phyloP scores from a whole-genome alignment of 2,329 filamentous ascomycete species.

The Aureobasidium sp. region DNA sequence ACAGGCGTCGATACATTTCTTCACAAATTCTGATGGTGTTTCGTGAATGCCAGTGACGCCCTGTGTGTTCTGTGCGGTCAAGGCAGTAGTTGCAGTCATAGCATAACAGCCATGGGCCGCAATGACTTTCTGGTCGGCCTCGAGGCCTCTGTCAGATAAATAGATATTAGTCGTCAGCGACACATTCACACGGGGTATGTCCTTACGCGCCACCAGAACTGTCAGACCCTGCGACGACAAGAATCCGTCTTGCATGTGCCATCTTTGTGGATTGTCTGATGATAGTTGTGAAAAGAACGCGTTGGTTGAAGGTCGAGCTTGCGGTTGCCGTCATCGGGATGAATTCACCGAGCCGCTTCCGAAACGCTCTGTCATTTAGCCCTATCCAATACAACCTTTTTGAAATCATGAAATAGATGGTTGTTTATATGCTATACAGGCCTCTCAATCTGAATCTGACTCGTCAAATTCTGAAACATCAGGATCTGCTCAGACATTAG shows the following conservation, averaged over 20 bases:
- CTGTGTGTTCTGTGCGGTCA: slow-evolving; percentile 92
- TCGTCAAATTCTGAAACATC: slow-evolving; percentile 39
- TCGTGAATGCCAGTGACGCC: slow-evolving; percentile 77
- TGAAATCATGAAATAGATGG: neutral
- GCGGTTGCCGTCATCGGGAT: neutral
- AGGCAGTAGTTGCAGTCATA: slow-evolving; percentile 88
- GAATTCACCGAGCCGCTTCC: slow-evolving; percentile 1
- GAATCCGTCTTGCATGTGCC: slow-evolving; percentile 46
- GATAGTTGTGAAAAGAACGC: slow-evolving; percentile 8
- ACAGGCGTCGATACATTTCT: slow-evolving; percentile 77
- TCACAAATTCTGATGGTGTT: slow-evolving; percentile 70
- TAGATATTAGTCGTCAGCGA: slow-evolving; percentile 18
- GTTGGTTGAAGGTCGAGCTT: slow-evolving; percentile 8
- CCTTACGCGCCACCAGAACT: slow-evolving; percentile 81
- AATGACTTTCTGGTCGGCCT: slow-evolving; percentile 93
- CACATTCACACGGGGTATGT: neutral
- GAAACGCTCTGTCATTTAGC: slow-evolving; percentile 2
- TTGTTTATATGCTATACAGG: neutral
- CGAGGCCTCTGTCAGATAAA: slow-evolving; percentile 60
- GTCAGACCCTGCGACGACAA: slow-evolving; percentile 84
- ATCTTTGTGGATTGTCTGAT: slow-evolving; percentile 19
- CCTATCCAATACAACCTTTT: neutral
- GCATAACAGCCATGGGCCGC: slow-evolving; percentile 90
- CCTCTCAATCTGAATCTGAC: slow-evolving; percentile 37
- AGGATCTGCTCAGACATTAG: slow-evolving; percentile 31